Evolutionary conservation across 139 green algal genomes (phyloP), one percentile per base, ranked within the genome.

Genomic region (Pseudopediastrum boryanum): DNA sequence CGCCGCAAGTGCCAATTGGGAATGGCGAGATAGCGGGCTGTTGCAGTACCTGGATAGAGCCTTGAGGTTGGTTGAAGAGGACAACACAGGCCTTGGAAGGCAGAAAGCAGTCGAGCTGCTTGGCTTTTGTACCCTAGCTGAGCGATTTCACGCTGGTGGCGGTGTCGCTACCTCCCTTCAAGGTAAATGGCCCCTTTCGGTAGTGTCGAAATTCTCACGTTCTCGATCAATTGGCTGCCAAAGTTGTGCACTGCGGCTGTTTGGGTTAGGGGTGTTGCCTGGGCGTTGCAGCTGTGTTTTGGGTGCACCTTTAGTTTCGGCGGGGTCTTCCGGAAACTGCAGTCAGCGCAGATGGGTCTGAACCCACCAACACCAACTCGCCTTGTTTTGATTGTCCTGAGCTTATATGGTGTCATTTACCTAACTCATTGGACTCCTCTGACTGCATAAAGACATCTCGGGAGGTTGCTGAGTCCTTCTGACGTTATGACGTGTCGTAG

Each of bases 291-390:
- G 46, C 46, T 12, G 46, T 16, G 13, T n/a, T 12, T 56, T 16
- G 16, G 46, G 46, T 16, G 46, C 21, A 35, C 16, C 54, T 44
- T 41, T 56, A 67, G 66, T 29, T 19, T 16, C 39, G 39, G 65
- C 66, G 16, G 42, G 13, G 23, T 13, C 9, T 56, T 56, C 39
- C 69, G 68, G 41, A 78, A 78, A 38, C 54, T 78, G 54, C 71
- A n/a, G n/a, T n/a, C n/a, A n/a, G n/a, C n/a, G n/a, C n/a, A n/a
- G n/a, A n/a, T n/a, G n/a, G n/a, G n/a, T n/a, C n/a, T n/a, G n/a
- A n/a, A n/a, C n/a, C n/a, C n/a, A n/a, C n/a, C n/a, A n/a, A n/a
- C n/a, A n/a, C n/a, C n/a, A n/a, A n/a, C n/a, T n/a, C n/a, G n/a
- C n/a, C n/a, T n/a, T n/a, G n/a, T n/a, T n/a, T n/a, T n/a, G n/a